Conservation (phyloP, 202 grass and related monocot species). For the Digitaria exilis region DNA sequence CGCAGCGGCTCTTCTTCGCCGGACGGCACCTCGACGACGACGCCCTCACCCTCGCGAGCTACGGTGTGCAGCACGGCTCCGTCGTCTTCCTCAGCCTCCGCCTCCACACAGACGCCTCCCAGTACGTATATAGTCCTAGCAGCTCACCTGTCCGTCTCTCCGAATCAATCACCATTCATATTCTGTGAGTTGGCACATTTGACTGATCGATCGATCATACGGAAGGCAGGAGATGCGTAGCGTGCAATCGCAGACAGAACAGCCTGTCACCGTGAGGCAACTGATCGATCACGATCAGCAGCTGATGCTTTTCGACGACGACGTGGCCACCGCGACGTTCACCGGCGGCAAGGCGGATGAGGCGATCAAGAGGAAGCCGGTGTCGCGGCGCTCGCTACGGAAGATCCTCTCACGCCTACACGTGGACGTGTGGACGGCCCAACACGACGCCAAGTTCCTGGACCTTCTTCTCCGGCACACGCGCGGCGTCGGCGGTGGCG, state of each 20-base stretch:
- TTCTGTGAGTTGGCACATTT: not conserved
- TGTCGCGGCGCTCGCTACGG: constrained; percentile 43
- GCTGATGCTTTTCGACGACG: not conserved
- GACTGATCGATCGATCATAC: no score
- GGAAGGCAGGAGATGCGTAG: constrained; percentile 20
- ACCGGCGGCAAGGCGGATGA: no score
- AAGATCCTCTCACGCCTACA: constrained; percentile 52
- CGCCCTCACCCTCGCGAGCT: not conserved
- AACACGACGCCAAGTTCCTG: constrained; percentile 49
- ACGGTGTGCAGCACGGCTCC: constrained; percentile 40
- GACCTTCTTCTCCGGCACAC: constrained; percentile 39
- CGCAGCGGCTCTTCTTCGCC: constrained; percentile 53
- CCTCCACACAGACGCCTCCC: constrained; percentile 21
- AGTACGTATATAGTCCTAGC: constrained; percentile 14
- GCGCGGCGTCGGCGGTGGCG: no score
- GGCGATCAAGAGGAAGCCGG: constrained; percentile 21
- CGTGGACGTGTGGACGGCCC: constrained; percentile 49
- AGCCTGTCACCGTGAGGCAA: not conserved
- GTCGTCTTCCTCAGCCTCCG: constrained; percentile 55
- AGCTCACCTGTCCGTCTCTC: not conserved
- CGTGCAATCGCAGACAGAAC: constrained; percentile 4
- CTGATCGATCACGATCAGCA: not conserved
- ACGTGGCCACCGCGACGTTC: no score
- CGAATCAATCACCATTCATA: not conserved
- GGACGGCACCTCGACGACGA: constrained; percentile 51